phyloP scores from a whole-genome alignment of 768 basidiomycete species.

The Trametes cingulata region DNA sequence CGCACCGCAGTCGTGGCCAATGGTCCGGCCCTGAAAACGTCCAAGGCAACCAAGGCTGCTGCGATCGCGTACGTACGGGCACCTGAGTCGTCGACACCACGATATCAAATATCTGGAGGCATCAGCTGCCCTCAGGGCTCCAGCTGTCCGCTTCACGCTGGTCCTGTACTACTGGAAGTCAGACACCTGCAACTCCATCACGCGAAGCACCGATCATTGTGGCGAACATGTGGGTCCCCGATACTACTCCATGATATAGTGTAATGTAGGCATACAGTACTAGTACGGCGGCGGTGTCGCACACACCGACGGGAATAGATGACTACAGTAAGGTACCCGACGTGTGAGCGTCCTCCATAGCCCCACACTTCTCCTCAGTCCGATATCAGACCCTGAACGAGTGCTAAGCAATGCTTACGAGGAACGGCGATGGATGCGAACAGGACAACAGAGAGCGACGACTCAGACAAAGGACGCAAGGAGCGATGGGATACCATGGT shows the following conservation, averaged over 20 bases:
- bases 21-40: no score
- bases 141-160: no score
- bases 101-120: no score
- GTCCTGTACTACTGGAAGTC: no score
- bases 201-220: neutral
- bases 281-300: neutral
- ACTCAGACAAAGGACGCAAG: neutral
- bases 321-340: constrained; percentile 1
- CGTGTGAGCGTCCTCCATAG: neutral
- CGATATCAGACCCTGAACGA: neutral
- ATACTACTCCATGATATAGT: neutral
- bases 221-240: neutral
- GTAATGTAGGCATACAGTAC: constrained; percentile 3
- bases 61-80: no score
- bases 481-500: neutral
- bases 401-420: neutral
- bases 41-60: no score
- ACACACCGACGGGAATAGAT: constrained; percentile 5
- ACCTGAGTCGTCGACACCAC: no score
- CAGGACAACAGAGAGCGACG: neutral
- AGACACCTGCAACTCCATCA: neutral
- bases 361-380: neutral
- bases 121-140: no score
- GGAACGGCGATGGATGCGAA: neutral
- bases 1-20: no score